Evolutionary conservation across 2,329 filamentous ascomycete species (phyloP).

Genomic region (Exophiala phaeomuriformis): DNA sequence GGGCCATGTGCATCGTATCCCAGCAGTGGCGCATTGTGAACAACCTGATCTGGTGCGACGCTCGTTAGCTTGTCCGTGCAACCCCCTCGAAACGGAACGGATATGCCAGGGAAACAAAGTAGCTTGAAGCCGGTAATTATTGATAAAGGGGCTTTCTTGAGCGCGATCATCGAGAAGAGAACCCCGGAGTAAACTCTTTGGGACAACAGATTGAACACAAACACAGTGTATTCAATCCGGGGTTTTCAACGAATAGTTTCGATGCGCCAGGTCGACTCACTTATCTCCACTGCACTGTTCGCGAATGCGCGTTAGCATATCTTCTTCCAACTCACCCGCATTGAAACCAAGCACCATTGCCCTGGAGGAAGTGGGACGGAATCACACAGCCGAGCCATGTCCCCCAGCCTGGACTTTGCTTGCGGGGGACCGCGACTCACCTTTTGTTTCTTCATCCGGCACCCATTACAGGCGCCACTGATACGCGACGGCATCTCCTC

Average conservation of each 20-base stretch:
- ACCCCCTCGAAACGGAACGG: neutral
- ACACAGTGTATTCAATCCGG: too few relatives aligned
- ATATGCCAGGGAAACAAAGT: neutral
- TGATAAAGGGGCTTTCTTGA: too few relatives aligned
- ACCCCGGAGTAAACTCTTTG: too few relatives aligned
- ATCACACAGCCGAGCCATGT: too few relatives aligned
- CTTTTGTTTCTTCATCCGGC: slow-evolving; percentile 39
- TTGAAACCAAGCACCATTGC: neutral
- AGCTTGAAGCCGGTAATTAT: too few relatives aligned
- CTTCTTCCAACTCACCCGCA: neutral
- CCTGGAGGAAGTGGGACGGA: too few relatives aligned
- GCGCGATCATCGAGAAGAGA: too few relatives aligned
- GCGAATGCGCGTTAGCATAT: neutral
- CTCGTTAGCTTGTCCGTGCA: slow-evolving; percentile 5
- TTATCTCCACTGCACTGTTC: slow-evolving; percentile 36
- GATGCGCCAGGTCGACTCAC: slow-evolving; percentile 26
- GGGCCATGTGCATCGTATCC: slow-evolving; percentile 24
- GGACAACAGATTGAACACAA: too few relatives aligned
- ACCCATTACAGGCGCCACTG: slow-evolving; percentile 37
- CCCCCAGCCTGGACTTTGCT: neutral
- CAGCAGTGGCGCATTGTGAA: slow-evolving; percentile 21
- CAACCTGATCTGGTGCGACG: slow-evolving; percentile 17
- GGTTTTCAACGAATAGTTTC: too few relatives aligned
- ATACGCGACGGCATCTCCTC: slow-evolving; percentile 33
- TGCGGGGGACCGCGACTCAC: slow-evolving; percentile 23